Evolutionary conservation across 139 green algal species (phyloP).

Genomic region (Medakamo hakoo): DNA sequence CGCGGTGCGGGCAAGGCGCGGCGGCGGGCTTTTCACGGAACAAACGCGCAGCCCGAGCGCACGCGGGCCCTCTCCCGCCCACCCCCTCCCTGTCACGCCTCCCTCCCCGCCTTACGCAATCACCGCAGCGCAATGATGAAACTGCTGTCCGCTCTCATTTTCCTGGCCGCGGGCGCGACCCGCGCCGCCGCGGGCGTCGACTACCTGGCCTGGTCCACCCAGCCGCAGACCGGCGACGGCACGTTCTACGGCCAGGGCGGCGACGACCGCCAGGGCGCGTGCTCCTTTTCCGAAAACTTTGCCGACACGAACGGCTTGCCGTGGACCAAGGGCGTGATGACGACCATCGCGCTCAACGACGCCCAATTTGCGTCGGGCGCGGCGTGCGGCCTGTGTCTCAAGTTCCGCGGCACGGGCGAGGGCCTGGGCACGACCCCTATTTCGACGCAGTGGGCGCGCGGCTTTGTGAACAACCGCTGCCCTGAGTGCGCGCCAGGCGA

Average conservation of each 20-base stretch:
- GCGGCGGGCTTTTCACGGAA: too few species aligned
- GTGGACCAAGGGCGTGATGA: conserved; percentile 4
- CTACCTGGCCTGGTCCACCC: too few species aligned
- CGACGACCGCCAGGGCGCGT: conserved; percentile 10
- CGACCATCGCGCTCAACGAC: conserved; percentile 15
- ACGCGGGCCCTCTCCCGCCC: too few species aligned
- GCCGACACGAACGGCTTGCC: conserved; percentile 12
- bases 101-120: too few species aligned
- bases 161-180: too few species aligned
- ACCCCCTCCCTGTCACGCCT: too few species aligned
- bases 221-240: too few species aligned
- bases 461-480: conserved; percentile 13
- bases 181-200: too few species aligned
- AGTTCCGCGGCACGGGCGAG: conserved; percentile 7
- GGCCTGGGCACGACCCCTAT: conserved; percentile 16
- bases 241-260: conserved; percentile 10
- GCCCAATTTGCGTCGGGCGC: conserved; percentile 1
- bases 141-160: too few species aligned
- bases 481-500: conserved; percentile 9
- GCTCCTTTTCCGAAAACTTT: conserved; percentile 12
- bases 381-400: conserved; percentile 14
- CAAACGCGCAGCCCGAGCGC: too few species aligned
- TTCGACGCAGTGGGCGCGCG: neutral
- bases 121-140: too few species aligned
- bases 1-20: too few species aligned